Evolutionary conservation across 495 filamentous ascomycete genomes (phyloP).

Genomic region (Aspergillus egyptiacus): DNA sequence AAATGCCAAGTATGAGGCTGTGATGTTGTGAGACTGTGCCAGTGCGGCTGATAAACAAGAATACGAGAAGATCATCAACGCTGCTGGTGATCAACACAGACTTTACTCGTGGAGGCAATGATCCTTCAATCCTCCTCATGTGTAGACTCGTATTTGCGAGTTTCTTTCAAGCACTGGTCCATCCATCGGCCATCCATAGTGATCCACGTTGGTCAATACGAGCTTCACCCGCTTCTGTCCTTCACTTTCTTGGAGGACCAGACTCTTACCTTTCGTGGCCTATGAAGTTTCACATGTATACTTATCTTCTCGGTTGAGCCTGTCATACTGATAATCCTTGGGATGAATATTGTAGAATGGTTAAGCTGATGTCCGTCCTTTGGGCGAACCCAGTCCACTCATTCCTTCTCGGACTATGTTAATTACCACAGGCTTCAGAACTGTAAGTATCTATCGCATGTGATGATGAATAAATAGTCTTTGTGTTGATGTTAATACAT

Average conservation of each 20-base stretch:
- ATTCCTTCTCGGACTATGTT: too few species aligned
- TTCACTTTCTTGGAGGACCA: not conserved
- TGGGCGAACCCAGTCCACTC: too few species aligned
- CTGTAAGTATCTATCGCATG: too few species aligned
- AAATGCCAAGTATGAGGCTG: slow-evolving; percentile 2
- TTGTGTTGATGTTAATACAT: too few species aligned
- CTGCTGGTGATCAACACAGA: not conserved
- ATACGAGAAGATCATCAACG: not conserved
- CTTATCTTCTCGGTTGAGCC: too few species aligned
- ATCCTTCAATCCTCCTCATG: not conserved
- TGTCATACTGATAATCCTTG: too few species aligned
- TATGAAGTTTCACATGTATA: too few species aligned
- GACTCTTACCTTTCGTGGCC: not conserved
- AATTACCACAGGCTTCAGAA: too few species aligned
- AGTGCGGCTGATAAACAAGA: not conserved
- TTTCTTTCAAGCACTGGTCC: too few species aligned
- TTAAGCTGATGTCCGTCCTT: too few species aligned
- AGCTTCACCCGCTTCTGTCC: not conserved
- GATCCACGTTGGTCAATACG: not conserved
- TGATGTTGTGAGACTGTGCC: not conserved
- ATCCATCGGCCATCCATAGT: not conserved
- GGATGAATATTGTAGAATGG: too few species aligned
- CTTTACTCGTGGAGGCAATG: not conserved
- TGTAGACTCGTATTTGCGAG: slow-evolving; percentile 3
- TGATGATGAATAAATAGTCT: too few species aligned